Base-by-base conservation (phyloP, 768 basidiomycete species). In the Dentipellis fragilis region DNA sequence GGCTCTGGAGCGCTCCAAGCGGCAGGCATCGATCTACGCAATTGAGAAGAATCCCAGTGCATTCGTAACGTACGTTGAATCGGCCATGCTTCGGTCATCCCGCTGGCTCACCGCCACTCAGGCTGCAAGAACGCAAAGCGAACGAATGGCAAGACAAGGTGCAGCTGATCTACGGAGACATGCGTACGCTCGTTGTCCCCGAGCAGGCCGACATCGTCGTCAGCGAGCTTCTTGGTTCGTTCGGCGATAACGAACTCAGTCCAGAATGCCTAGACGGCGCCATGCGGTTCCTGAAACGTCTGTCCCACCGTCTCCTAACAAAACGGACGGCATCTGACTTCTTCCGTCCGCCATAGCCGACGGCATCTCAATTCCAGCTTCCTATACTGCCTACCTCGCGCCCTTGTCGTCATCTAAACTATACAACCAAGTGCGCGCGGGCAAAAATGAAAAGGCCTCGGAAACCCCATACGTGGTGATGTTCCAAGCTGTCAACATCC, bases 391-490 rank as follows among this genome's bases (percentile, higher is more conserved):
- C 3, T 87, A 93, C 71, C 76, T 99, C 21, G 92, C 96, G 0
- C 96, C 96, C 1, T 72, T 99, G 54, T 93, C 94, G 4, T 96
- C 94, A 2, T 88, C 93, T 2, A 97, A 94, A 67, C 76, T 99
- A 10, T 89, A 86, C 71, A 85, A 85, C 58, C 91, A 94, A 65
- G 91, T 92, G 0, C 74, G 81, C 55, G 72, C 79, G 54, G 68
- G 73, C 52, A 87, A 80, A 64, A 83, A 80, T 59, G 46, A 29
- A 11, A 90, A 89, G 68, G 80, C 83, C 22, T 68, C 88, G 56
- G 96, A 99, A 71, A 97, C 93, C 35, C 95, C 96, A 0, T 98
- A 98, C 63, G 96, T 99, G 16, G 96, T 98, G 58, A 95, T 98
- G 94, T 92, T 99, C 68, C 86, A 91, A 65, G 89, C 92, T 9